Conservation (phyloP, 2,329 filamentous ascomycete genomes). For the Penicillium sumatraense region DNA sequence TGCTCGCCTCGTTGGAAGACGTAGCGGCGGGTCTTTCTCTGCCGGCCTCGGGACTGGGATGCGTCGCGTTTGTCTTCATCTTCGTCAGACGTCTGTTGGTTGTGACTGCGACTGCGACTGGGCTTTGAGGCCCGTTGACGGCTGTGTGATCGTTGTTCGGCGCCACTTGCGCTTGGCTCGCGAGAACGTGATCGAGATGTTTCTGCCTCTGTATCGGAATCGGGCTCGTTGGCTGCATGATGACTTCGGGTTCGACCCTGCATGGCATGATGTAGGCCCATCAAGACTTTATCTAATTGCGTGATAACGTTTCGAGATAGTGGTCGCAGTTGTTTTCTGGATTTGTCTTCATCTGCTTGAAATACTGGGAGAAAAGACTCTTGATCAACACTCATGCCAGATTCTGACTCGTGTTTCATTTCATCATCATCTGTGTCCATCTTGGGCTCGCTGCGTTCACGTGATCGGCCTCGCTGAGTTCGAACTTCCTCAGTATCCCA, state of each 20-base stretch:
- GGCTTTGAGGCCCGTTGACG: not conserved
- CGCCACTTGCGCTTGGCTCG: too few species aligned
- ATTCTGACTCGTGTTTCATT: slow-evolving; percentile 9
- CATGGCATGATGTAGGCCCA: slow-evolving; percentile 70
- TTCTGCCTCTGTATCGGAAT: slow-evolving; percentile 25
- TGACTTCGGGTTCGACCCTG: slow-evolving; percentile 50
- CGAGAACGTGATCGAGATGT: not conserved
- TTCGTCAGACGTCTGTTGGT: not conserved
- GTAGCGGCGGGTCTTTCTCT: slow-evolving; percentile 2
- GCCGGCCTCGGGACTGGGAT: slow-evolving; percentile 16
- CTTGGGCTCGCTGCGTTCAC: slow-evolving; percentile 6
- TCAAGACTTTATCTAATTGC: slow-evolving; percentile 71
- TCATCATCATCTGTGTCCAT: slow-evolving; percentile 22
- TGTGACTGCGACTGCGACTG: not conserved
- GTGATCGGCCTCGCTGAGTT: not conserved
- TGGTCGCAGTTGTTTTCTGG: slow-evolving; percentile 68
- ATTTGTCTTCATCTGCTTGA: slow-evolving; percentile 21
- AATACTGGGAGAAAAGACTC: slow-evolving; percentile 33
- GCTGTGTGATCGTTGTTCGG: too few species aligned
- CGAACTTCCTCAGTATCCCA: slow-evolving; percentile 31
- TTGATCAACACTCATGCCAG: not conserved
- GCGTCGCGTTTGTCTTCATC: slow-evolving; percentile 6
- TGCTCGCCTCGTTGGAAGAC: slow-evolving; percentile 9
- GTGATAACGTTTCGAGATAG: slow-evolving; percentile 71
- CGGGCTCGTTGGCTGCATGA: slow-evolving; percentile 35